Percentiles rank a stretch among this genome's conserved stretches.
phyloP scores from a whole-genome alignment of 2,329 filamentous ascomycete species.

The Coniochaeta pulveracea region DNA sequence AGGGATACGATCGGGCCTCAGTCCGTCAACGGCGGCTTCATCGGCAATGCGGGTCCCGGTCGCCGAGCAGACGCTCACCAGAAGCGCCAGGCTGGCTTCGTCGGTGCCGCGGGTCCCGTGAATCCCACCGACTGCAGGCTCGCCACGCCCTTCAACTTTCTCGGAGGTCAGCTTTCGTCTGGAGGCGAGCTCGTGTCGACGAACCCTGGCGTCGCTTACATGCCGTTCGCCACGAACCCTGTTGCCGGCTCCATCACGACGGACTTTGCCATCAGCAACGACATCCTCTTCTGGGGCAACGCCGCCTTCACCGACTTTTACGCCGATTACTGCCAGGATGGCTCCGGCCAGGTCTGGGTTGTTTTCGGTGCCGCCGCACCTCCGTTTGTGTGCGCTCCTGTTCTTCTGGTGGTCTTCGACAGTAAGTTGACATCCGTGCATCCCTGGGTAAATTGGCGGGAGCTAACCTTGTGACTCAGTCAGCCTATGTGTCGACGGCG shows the following conservation, averaged over 20 bases:
- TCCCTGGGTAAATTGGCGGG: too few species aligned
- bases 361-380: constrained; percentile 8
- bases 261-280: constrained; percentile 11
- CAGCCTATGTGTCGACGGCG: too few species aligned
- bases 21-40: background rate
- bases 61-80: background rate
- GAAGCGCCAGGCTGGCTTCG: constrained; percentile 9
- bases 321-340: constrained; percentile 15
- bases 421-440: too few species aligned
- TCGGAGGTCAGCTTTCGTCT: constrained; percentile 10
- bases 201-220: constrained; percentile 9
- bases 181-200: constrained; percentile 11
- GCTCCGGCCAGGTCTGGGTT: constrained; percentile 11
- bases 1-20: background rate
- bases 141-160: constrained; percentile 14
- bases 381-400: constrained; percentile 10
- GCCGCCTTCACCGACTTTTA: constrained; percentile 12
- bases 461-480: too few species aligned
- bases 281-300: constrained; percentile 16
- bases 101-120: constrained; percentile 12
- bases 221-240: constrained; percentile 7
- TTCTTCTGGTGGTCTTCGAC: too few species aligned
- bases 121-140: constrained; percentile 12
- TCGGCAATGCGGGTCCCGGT: background rate
- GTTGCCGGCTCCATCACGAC: constrained; percentile 6